Evolutionary conservation across 257 asterid genomes (phyloP), one percentile per base, ranked within the genome.

Genomic region (Solanum stenotomum): DNA sequence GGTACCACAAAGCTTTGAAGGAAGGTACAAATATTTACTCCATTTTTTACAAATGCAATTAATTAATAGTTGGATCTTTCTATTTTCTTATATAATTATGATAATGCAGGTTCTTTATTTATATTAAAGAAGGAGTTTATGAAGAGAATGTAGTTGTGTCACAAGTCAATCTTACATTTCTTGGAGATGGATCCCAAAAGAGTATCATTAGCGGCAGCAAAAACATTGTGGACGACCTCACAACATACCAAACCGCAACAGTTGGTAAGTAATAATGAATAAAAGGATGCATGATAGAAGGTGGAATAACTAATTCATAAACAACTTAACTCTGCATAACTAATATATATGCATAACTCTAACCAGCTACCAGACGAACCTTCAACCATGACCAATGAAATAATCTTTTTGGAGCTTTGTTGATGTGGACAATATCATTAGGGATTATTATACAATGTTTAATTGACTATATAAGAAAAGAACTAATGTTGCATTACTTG

Each of bases 111-210:
- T 97, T 91, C 72, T 91, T 94, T 35, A 96, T 97, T 44, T 97
- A 91, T 67, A 86, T 97, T 11, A 96, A 94, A 86, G 96, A 87
- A 90, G 99, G 99, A 3, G 85, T 96, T 11, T 97, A 97, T 59
- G 93, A 90, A 3, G 99, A 96, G 91, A 94, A 83, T 27, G 98
- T 97, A 38, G 82, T 92, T 1, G 91, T 97, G 13, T 89, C 95
- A 3, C 95, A 94, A 89, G 93, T 70, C 8, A 97, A 97, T 72
- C 83, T 97, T 4, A 95, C 99, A 22, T 94, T 97, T 42, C 91
- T 92, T 29, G 99, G 99, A 18, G 98, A 92, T 4, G 99, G 99
- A 90, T 97, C 99, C 1, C 98, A 97, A 88, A 97, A 97, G 90
- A 94, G 93, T 91, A 79, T 97, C 13, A 74, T 97, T 90, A 91